Conservation (phyloP, 2,329 filamentous ascomycete genomes). For the Stagonosporopsis cucurbitacearum region DNA sequence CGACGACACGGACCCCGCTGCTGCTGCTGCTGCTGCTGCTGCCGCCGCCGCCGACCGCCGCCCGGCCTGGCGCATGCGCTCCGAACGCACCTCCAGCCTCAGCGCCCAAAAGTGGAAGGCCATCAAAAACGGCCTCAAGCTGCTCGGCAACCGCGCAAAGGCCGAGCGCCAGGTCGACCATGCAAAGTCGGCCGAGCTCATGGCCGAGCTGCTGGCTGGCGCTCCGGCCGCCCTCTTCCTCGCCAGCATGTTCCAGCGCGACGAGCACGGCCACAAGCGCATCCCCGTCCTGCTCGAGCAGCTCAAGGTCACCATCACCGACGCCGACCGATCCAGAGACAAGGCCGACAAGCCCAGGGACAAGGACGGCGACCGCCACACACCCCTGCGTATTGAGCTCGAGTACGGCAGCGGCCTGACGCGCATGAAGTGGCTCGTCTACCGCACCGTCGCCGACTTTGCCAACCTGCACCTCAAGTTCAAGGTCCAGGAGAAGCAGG, state of each 20-base stretch:
- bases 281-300: constrained; percentile 96
- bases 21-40: too few species aligned
- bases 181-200: constrained; percentile 92
- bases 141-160: constrained; percentile 78
- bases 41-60: constrained; percentile 46
- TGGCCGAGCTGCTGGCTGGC: constrained; percentile 92
- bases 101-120: constrained; percentile 87
- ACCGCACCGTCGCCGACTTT: constrained; percentile 86
- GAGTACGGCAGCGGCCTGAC: constrained; percentile 96
- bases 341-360: constrained; percentile 51
- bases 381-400: constrained; percentile 87
- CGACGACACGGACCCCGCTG: constrained; percentile 38
- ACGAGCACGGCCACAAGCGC: constrained; percentile 92
- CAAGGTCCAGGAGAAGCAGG: constrained; percentile 82
- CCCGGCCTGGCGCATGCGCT: constrained; percentile 53
- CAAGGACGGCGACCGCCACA: constrained; percentile 67
- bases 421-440: constrained; percentile 94
- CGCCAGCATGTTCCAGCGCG: constrained; percentile 96
- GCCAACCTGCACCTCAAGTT: constrained; percentile 93
- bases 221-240: constrained; percentile 92
- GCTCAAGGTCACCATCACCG: constrained; percentile 83
- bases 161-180: constrained; percentile 87
- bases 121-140: constrained; percentile 86
- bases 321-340: constrained; percentile 64
- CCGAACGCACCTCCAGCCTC: constrained; percentile 55